A percentile compares a stretch with the other conserved stretches of the same genome.
These are phyloP conservation scores for Limonium bicolor DNA, from an alignment of 148 eudicot genomes.

Conservation along the genomic window DNA sequence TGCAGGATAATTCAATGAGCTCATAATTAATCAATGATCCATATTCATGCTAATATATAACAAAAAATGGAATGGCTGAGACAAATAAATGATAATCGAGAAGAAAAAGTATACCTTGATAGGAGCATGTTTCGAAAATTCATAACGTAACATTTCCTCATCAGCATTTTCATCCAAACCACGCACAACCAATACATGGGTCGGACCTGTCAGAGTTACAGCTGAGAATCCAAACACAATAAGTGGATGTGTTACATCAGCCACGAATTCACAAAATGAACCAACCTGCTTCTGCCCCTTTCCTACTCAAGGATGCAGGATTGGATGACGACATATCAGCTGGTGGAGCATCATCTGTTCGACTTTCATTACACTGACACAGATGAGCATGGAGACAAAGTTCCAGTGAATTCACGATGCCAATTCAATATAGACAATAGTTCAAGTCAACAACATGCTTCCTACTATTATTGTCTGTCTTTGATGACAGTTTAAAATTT, in stretches of 20 bases:
- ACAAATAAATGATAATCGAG: not conserved
- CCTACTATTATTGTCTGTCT: too few species aligned
- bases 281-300: conserved; percentile 83
- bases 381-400: conserved; percentile 2
- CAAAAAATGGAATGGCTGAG: not conserved
- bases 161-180: conserved; percentile 99
- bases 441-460: too few species aligned
- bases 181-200: conserved; percentile 94
- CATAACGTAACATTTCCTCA: conserved; percentile 98
- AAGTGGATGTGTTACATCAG: not conserved
- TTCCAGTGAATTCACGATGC: conserved; percentile 74
- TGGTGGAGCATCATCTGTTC: conserved; percentile 84
- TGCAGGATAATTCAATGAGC: conserved; percentile 16
- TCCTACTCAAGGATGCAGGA: conserved; percentile 44
- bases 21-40: not conserved
- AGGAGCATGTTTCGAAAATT: conserved; percentile 94
- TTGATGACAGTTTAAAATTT: too few species aligned
- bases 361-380: conserved; percentile 85
- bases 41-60: too few species aligned
- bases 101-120: conserved; percentile 42
- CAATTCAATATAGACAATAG: too few species aligned
- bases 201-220: conserved; percentile 47
- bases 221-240: conserved; percentile 13
- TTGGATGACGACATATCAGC: conserved; percentile 73
- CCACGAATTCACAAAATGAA: conserved; percentile 19